These are phyloP conservation scores for Penicillium steckii DNA, from an alignment of 495 filamentous ascomycete species.

Conservation along the genomic window DNA sequence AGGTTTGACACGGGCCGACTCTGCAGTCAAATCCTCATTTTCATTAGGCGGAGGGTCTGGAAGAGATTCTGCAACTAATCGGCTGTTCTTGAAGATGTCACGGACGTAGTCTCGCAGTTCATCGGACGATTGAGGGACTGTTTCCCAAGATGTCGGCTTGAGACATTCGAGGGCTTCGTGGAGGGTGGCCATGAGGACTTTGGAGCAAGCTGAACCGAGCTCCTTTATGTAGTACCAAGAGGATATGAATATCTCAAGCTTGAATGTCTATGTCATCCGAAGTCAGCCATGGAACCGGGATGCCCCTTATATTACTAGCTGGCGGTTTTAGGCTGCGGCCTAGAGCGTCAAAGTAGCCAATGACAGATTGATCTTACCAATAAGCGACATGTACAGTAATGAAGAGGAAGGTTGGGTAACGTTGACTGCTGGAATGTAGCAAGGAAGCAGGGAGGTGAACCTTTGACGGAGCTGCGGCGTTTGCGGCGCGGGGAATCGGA, in stretches of 20 bases:
- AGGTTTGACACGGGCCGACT: constrained; percentile 44
- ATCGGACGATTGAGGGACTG: constrained; percentile 54
- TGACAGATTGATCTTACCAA: background rate
- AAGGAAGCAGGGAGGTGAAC: background rate
- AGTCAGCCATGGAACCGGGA: background rate
- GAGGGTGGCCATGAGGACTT: constrained; percentile 54
- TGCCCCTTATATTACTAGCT: background rate
- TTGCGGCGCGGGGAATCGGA: background rate
- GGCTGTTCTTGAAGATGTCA: constrained; percentile 60
- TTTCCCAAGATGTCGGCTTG: constrained; percentile 65
- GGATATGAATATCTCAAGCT: no score
- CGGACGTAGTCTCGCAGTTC: constrained; percentile 52
- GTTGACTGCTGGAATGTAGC: no score
- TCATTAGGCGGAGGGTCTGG: constrained; percentile 54
- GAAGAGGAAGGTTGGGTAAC: no score
- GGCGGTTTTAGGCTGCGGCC: background rate
- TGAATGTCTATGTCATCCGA: background rate
- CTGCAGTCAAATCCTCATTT: background rate
- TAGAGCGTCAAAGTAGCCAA: background rate
- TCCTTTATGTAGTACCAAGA: background rate
- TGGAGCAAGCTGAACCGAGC: background rate
- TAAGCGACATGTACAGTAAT: background rate
- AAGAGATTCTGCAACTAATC: constrained; percentile 74
- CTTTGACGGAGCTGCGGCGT: background rate
- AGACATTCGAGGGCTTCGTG: constrained; percentile 75